These are phyloP conservation scores for Hymenotorrendiella dingleyae DNA, from an alignment of 2,329 filamentous ascomycete genomes.

Conservation along the genomic window DNA sequence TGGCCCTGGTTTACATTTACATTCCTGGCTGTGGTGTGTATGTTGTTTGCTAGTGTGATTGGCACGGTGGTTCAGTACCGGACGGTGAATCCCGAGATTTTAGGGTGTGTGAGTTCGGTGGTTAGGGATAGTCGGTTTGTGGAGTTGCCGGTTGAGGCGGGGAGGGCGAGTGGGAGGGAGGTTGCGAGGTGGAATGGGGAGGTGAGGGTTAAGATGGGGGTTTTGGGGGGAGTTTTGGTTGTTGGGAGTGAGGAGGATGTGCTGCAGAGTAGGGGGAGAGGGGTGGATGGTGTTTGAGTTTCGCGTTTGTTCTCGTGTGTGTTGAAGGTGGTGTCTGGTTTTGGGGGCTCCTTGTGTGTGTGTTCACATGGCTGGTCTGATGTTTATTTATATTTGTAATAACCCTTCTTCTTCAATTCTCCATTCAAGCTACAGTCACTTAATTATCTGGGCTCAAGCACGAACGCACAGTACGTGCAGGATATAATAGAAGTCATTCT, in stretches of 20 bases:
- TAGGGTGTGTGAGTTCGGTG: conserved; percentile 2
- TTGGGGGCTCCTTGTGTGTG: too few species aligned
- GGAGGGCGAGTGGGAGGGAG: neutral
- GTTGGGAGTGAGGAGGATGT: conserved; percentile 1
- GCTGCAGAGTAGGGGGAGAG: neutral
- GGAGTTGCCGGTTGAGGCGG: neutral
- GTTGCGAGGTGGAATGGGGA: conserved; percentile 1
- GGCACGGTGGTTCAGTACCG: neutral
- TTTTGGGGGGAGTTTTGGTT: neutral
- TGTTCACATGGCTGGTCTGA: too few species aligned
- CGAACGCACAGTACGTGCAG: too few species aligned
- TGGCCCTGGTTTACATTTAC: conserved; percentile 9
- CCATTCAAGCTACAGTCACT: too few species aligned
- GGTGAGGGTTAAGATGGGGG: conserved; percentile 4
- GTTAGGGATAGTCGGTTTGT: conserved; percentile 5
- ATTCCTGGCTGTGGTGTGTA: conserved; percentile 2
- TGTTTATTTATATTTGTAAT: too few species aligned
- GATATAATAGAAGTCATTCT: too few species aligned
- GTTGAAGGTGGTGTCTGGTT: too few species aligned
- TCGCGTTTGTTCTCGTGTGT: too few species aligned
- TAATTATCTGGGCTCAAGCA: too few species aligned
- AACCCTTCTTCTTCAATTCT: too few species aligned
- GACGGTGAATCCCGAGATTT: neutral
- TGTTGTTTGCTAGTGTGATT: conserved; percentile 1
- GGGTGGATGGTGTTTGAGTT: neutral